These are phyloP conservation scores for Claviceps africana DNA, from an alignment of 2,329 filamentous ascomycete species.

Conservation along the genomic window DNA sequence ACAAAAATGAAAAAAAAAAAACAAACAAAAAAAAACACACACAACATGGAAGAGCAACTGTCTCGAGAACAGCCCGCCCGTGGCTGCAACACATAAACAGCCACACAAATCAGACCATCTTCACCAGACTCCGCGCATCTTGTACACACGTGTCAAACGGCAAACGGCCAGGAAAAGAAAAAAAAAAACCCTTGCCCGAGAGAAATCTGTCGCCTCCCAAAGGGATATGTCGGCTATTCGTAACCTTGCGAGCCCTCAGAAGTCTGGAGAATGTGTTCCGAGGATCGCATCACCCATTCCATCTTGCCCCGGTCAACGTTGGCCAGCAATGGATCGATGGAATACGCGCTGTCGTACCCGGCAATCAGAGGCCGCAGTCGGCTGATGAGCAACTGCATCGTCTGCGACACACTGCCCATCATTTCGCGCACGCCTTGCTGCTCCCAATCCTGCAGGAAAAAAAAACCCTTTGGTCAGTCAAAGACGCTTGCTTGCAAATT, in stretches of 20 bases:
- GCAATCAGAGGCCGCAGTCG: conserved; percentile 21
- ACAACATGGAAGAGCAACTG: background rate
- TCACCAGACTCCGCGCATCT: background rate
- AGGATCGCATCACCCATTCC: conserved; percentile 24
- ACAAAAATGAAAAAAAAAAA: background rate
- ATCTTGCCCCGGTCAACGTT: conserved; percentile 24
- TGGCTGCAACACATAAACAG: background rate
- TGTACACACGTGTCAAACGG: background rate
- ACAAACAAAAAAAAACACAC: background rate
- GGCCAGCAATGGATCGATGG: conserved; percentile 25
- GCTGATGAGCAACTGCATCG: conserved; percentile 24
- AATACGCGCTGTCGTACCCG: conserved; percentile 22
- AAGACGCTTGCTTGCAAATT: background rate
- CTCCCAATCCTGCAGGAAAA: conserved; percentile 22
- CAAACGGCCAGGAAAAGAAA: background rate
- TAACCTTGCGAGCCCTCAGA: conserved; percentile 17
- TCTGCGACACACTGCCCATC: conserved; percentile 24
- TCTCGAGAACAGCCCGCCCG: background rate
- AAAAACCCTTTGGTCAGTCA: conserved; percentile 9
- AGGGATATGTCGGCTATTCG: no score
- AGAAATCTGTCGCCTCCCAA: no score
- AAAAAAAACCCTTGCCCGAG: no score
- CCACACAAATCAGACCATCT: background rate
- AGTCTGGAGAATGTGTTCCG: conserved; percentile 21
- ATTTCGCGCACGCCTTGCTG: conserved; percentile 22